phyloP scores from a whole-genome alignment of 2,329 filamentous ascomycete species.

The Nigrospora sphaerica region DNA sequence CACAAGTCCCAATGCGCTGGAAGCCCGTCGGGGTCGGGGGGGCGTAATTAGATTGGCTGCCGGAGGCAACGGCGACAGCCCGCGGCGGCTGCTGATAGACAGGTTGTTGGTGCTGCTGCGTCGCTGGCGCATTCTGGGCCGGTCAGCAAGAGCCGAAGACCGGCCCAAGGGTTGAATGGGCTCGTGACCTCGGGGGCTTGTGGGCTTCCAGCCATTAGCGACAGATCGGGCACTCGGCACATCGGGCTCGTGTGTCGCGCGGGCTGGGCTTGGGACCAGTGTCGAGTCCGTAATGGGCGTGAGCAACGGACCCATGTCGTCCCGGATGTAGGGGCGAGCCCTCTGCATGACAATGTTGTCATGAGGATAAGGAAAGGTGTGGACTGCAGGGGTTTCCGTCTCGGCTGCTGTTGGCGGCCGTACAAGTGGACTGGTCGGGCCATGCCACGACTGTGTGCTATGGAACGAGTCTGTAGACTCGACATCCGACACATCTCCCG shows the following conservation, averaged over 20 bases:
- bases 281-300: constrained; percentile 23
- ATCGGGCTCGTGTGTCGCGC: constrained; percentile 18
- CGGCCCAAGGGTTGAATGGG: constrained; percentile 2
- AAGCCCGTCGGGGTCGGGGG: constrained; percentile 25
- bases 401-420: constrained; percentile 37
- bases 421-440: constrained; percentile 33
- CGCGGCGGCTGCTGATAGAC: constrained; percentile 44
- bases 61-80: constrained; percentile 61
- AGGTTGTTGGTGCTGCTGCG: constrained; percentile 45
- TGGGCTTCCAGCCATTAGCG: constrained; percentile 1
- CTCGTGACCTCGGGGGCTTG: constrained; percentile 2
- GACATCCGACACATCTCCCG: constrained; percentile 33
- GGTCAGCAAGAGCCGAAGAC: constrained; percentile 24
- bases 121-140: constrained; percentile 41
- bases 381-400: constrained; percentile 16
- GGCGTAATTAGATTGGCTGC: constrained; percentile 59
- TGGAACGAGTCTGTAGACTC: constrained; percentile 47
- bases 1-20: constrained; percentile 34
- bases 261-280: constrained; percentile 20
- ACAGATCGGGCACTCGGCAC: constrained; percentile 9
- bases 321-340: constrained; percentile 16
- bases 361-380: constrained; percentile 28
- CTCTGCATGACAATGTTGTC: constrained; percentile 29
- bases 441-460: constrained; percentile 45
- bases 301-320: constrained; percentile 22